Percentiles rank a stretch among this genome's conserved stretches.
phyloP scores from a whole-genome alignment of 139 green algal genomes.

The Desmodesmus armatus region DNA sequence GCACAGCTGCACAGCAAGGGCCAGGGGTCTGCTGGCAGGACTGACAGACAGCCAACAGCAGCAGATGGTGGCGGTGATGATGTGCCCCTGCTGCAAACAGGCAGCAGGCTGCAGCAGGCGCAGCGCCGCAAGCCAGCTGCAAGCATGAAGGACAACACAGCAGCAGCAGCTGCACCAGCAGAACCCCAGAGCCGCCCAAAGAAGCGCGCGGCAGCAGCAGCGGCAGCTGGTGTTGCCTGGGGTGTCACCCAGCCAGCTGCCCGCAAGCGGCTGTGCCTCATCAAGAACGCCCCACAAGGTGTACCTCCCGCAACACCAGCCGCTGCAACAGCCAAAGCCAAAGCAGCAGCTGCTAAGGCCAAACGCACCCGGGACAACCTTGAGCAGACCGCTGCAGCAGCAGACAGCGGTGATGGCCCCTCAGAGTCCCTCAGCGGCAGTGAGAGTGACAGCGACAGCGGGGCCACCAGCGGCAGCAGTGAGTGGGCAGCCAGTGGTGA shows the following conservation, averaged over 20 bases:
- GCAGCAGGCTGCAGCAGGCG: neutral
- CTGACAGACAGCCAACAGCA: neutral
- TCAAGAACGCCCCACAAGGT: too few species aligned
- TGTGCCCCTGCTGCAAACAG: too few species aligned
- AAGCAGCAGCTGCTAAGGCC: neutral
- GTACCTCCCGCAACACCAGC: too few species aligned
- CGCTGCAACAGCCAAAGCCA: too few species aligned
- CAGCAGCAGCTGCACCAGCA: neutral
- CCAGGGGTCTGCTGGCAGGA: neutral
- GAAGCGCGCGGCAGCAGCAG: neutral
- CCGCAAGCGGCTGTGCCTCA: neutral
- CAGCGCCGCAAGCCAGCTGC: neutral
- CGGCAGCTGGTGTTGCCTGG: neutral
- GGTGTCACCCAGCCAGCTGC: neutral
- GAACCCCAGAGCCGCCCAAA: neutral
- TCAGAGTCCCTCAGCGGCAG: too few species aligned
- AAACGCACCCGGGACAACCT: neutral
- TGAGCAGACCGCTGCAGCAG: neutral
- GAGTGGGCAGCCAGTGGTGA: too few species aligned
- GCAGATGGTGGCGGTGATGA: too few species aligned
- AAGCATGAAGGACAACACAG: neutral
- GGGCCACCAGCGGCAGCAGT: neutral
- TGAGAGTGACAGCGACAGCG: neutral
- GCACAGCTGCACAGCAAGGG: neutral
- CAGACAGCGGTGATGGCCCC: neutral